Percentiles rank a stretch among this genome's conserved stretches.
Evolutionary conservation across 768 basidiomycete genomes (phyloP).

Genomic region (Psilocybe cyanescens): DNA sequence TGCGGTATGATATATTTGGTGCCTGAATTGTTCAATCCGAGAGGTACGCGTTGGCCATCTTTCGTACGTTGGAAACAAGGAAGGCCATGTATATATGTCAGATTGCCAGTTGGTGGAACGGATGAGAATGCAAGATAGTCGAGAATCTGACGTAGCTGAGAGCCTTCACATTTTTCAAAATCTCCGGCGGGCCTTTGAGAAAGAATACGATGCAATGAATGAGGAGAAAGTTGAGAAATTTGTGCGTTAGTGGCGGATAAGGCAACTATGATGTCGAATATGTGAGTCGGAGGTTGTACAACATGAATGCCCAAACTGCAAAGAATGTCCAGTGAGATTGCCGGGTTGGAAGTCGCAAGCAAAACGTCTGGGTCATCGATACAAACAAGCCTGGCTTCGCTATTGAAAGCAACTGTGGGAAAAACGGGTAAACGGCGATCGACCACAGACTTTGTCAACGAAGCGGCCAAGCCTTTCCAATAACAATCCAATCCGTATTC

Average conservation of each 20-base stretch:
- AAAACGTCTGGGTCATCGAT: conserved; percentile 6
- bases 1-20: conserved; percentile 8
- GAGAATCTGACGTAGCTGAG: neutral
- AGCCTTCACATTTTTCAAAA: neutral
- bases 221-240: conserved; percentile 1
- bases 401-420: conserved; percentile 2
- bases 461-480: conserved; percentile 9
- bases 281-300: conserved; percentile 15
- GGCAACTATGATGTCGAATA: conserved; percentile 5
- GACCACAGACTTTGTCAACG: conserved; percentile 3
- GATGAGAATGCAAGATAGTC: conserved; percentile 18
- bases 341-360: conserved; percentile 2
- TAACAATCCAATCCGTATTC: conserved; percentile 9
- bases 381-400: neutral
- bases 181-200: neutral
- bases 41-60: neutral
- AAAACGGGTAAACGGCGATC: conserved; percentile 2
- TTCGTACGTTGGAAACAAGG: conserved; percentile 11
- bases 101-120: neutral
- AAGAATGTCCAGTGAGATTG: conserved; percentile 3
- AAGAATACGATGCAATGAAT: conserved; percentile 3
- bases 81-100: conserved; percentile 5
- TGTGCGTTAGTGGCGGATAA: neutral
- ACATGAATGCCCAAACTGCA: conserved; percentile 7
- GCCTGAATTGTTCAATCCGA: neutral